phyloP scores from a whole-genome alignment of 1,284 basidiomycete genomes.

The Porogramme epimiltina region DNA sequence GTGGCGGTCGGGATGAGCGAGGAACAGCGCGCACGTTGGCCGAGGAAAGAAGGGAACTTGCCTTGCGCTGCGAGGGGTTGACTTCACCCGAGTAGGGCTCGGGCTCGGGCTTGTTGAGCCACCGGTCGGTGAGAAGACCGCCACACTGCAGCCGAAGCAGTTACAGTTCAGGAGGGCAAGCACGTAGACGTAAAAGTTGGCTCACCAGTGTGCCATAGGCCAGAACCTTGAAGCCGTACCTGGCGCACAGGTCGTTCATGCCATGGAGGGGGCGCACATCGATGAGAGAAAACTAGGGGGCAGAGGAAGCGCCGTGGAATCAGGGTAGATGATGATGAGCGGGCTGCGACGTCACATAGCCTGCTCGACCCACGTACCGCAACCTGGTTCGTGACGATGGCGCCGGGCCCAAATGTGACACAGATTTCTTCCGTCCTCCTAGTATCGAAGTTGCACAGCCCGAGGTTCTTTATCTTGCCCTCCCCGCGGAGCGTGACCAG shows the following conservation, averaged over 20 bases:
- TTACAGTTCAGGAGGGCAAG: conserved; percentile 2
- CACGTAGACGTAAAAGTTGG: conserved; percentile 7
- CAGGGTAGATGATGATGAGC: neutral
- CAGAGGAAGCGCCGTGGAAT: neutral
- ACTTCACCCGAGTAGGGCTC: conserved; percentile 59
- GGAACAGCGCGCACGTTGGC: neutral
- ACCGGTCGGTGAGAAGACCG: conserved; percentile 74
- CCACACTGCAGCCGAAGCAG: conserved; percentile 58
- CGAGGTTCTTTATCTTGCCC: conserved; percentile 64
- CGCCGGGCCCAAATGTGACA: conserved; percentile 60
- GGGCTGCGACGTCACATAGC: too few relatives aligned
- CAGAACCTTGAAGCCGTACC: conserved; percentile 67
- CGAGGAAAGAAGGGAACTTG: conserved; percentile 25
- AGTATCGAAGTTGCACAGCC: conserved; percentile 78
- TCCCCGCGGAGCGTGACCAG: conserved; percentile 57
- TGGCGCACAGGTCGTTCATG: conserved; percentile 72
- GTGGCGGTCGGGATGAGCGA: too few relatives aligned
- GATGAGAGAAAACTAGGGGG: conserved; percentile 69
- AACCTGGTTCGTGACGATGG: conserved; percentile 79
- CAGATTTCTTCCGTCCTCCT: conserved; percentile 75
- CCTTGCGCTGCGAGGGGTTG: conserved; percentile 80
- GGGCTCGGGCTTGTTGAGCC: conserved; percentile 67
- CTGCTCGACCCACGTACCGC: conserved; percentile 1
- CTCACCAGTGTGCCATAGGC: conserved; percentile 78
- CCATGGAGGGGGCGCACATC: conserved; percentile 74